Evolutionary conservation across 2,329 filamentous ascomycete genomes (phyloP), one percentile per base, ranked within the genome.

Genomic region (Furcasterigmium furcatum): DNA sequence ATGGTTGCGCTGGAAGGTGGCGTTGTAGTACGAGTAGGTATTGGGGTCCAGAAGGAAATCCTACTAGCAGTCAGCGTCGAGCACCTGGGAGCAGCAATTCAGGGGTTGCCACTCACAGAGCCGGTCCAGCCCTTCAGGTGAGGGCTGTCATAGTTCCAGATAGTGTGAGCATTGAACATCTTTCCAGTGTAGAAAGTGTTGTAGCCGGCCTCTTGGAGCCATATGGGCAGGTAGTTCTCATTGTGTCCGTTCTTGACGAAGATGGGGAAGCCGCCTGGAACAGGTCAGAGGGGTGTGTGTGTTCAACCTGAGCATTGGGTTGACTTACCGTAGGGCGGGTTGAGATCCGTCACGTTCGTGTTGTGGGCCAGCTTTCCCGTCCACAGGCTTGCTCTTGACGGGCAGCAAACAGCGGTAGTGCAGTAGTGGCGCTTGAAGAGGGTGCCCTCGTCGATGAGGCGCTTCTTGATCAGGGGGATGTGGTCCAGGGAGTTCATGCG

Each of bases 11-110:
- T 84, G 77, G 58, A 82, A 84, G 5, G 76, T 82, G 2, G 79
- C 70, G 56, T 88, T 87, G 21, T 82, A 71, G 56, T 88, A 89
- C 22, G 77, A 69, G 55, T 88, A 88, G 0, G 85, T 88, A 52
- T 73, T 77, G 0, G 84, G 84, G 49, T 88, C 83, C 2, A 87
- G 66, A 2, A 86, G 65, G 51, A 85, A 73, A 52, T 59, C 59
- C 62, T 62, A 25, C 9, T 1, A 14, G 4, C 2, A 5, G 34
- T 48, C 2, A 41, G 42, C n/a, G 20, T n/a, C 8, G 8, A 12
- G 12, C 1, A 5, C 8, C n/a, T 10, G 4, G 5, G 16, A 16
- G 9, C 9, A 5, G 4, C 1, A 14, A 7, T 1, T 27, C 3
- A 25, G 14, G 14, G 14, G 18, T n/a, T 10, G 4, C 2, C 2